phyloP scores from a whole-genome alignment of 768 basidiomycete species.

The Pilatotrama ljubarskyi region DNA sequence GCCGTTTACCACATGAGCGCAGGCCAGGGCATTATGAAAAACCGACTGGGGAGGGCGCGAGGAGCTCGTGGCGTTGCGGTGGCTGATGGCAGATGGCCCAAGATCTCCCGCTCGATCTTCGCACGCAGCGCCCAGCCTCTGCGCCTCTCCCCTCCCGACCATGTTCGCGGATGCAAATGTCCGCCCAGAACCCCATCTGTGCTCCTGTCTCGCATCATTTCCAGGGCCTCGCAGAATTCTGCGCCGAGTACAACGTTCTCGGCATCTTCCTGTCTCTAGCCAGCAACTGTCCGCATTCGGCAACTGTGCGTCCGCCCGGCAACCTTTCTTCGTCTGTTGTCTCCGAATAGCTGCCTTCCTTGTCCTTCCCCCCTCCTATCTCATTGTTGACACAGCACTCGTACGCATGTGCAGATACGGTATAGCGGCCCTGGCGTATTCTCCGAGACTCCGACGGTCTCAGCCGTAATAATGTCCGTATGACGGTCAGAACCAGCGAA shows the following conservation, averaged over 20 bases:
- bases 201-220: background rate
- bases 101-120: constrained; percentile 23
- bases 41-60: constrained; percentile 4
- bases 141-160: background rate
- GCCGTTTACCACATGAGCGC: background rate
- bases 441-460: constrained; percentile 2
- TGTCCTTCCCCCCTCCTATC: background rate
- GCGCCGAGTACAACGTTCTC: background rate
- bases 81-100: constrained; percentile 10
- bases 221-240: background rate
- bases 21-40: constrained; percentile 11
- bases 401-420: background rate
- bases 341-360: background rate
- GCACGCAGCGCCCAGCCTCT: constrained; percentile 10
- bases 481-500: background rate
- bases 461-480: background rate
- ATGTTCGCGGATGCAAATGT: constrained; percentile 29
- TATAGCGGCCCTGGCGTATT: background rate
- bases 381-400: background rate
- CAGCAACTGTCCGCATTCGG: constrained; percentile 4
- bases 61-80: constrained; percentile 4
- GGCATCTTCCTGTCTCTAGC: constrained; percentile 6
- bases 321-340: background rate
- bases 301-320: background rate
- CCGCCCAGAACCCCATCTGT: background rate